Evolutionary conservation across 1,284 basidiomycete species (phyloP).

Genomic region (Fomitopsis schrenkii): DNA sequence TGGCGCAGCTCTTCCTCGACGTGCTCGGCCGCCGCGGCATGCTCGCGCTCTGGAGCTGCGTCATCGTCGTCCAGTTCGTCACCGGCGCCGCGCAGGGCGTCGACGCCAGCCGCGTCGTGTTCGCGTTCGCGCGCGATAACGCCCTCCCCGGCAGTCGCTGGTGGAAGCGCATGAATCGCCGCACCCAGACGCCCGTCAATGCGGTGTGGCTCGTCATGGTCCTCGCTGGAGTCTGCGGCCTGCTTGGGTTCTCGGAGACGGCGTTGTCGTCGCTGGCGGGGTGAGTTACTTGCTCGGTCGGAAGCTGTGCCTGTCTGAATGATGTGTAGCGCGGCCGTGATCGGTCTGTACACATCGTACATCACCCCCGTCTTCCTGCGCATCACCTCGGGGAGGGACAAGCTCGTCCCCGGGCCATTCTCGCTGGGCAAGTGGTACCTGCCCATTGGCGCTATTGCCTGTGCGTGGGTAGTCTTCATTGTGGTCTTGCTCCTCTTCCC

Average conservation of each 20-base stretch:
- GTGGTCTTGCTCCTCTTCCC: conserved; percentile 61
- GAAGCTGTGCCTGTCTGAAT: background rate
- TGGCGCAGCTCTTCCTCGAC: conserved; percentile 69
- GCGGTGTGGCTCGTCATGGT: conserved; percentile 74
- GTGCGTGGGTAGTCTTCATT: conserved; percentile 65
- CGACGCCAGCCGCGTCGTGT: conserved; percentile 71
- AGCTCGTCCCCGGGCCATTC: conserved; percentile 56
- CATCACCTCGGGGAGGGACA: conserved; percentile 60
- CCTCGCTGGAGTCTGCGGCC: conserved; percentile 51
- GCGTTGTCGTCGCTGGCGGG: conserved; percentile 65
- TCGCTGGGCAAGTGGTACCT: conserved; percentile 55
- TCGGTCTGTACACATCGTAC: conserved; percentile 68
- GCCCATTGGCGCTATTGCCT: conserved; percentile 56
- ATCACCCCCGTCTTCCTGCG: conserved; percentile 65
- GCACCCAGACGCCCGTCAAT: conserved; percentile 65
- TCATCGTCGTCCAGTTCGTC: conserved; percentile 68
- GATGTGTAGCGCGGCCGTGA: conserved; percentile 54
- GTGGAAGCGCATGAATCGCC: conserved; percentile 57
- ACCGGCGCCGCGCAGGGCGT: conserved; percentile 73
- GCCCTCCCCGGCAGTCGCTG: conserved; percentile 67
- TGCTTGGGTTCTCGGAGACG: conserved; percentile 61
- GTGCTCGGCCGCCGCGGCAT: conserved; percentile 65
- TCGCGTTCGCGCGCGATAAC: conserved; percentile 70
- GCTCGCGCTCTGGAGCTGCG: conserved; percentile 66
- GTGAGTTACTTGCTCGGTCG: conserved; percentile 31